Conservation (phyloP, 371 early-diverging fungal species). For the Mortierella sp. region DNA sequence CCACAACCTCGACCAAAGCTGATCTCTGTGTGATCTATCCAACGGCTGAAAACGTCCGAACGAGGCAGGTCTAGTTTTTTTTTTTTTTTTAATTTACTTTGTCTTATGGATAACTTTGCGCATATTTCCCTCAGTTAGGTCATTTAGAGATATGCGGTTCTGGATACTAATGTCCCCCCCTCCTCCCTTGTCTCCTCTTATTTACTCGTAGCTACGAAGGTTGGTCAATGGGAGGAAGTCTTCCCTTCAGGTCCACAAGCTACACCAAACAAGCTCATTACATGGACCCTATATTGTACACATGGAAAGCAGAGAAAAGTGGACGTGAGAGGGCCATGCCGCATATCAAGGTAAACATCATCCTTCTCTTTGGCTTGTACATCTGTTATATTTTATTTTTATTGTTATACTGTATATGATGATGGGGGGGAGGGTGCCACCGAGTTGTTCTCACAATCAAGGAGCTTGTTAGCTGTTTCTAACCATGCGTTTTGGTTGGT, state of each 20-base stretch:
- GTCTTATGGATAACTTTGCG: too few species aligned
- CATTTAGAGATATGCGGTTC: too few species aligned
- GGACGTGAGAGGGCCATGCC: conserved; percentile 71
- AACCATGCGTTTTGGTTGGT: conserved; percentile 1
- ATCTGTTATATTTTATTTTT: not conserved
- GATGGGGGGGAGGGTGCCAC: not conserved
- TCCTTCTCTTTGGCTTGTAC: too few species aligned
- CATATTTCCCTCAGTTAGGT: too few species aligned
- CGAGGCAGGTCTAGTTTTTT: conserved; percentile 55
- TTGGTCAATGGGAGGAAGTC: conserved; percentile 58
- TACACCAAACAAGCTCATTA: conserved; percentile 60
- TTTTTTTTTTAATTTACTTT: not conserved
- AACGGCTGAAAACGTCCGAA: conserved; percentile 66
- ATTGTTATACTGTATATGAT: not conserved
- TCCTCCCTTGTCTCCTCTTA: conserved; percentile 6
- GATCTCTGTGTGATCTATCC: conserved; percentile 70
- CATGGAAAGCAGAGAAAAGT: conserved; percentile 60
- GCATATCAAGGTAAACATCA: conserved; percentile 61
- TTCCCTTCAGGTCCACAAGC: conserved; percentile 59
- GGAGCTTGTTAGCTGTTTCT: not conserved
- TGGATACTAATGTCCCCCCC: not conserved
- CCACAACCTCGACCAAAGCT: conserved; percentile 11
- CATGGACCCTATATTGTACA: conserved; percentile 57
- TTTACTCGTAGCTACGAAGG: conserved; percentile 55
- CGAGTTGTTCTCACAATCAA: not conserved